Conservation (phyloP, 2,329 filamentous ascomycete genomes). For the Ophiostoma pallidulum region DNA sequence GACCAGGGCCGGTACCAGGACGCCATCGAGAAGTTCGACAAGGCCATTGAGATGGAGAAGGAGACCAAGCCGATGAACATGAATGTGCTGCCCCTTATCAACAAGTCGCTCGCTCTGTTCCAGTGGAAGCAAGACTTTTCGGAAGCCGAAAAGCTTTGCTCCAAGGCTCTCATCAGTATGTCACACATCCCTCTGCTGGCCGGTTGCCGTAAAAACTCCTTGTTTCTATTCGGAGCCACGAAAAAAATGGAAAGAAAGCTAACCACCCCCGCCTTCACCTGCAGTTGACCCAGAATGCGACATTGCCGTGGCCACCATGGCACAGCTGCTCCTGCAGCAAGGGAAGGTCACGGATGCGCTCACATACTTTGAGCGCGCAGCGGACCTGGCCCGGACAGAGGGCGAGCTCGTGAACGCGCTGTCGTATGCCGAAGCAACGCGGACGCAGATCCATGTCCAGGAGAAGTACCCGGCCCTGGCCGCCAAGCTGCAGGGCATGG, state of each 20-base stretch:
- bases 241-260: no score
- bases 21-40: conserved; percentile 96
- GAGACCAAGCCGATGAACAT: conserved; percentile 86
- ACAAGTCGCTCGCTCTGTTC: conserved; percentile 94
- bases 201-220: no score
- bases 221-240: no score
- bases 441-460: conserved; percentile 88
- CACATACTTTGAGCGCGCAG: conserved; percentile 93
- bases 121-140: conserved; percentile 97
- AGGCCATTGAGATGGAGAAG: conserved; percentile 97
- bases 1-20: conserved; percentile 95
- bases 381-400: conserved; percentile 87
- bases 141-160: conserved; percentile 91
- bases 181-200: no score
- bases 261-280: conserved; percentile 21
- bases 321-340: conserved; percentile 92
- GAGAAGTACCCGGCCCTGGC: conserved; percentile 78
- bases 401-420: conserved; percentile 93
- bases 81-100: conserved; percentile 95
- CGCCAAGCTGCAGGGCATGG: conserved; percentile 56
- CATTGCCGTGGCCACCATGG: conserved; percentile 97
- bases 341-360: conserved; percentile 93
- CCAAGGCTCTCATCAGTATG: conserved; percentile 94
- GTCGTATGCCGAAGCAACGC: conserved; percentile 91
- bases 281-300: conserved; percentile 96